Base-by-base conservation (phyloP, 2,329 filamentous ascomycete species). In the Cordyceps sp. region DNA sequence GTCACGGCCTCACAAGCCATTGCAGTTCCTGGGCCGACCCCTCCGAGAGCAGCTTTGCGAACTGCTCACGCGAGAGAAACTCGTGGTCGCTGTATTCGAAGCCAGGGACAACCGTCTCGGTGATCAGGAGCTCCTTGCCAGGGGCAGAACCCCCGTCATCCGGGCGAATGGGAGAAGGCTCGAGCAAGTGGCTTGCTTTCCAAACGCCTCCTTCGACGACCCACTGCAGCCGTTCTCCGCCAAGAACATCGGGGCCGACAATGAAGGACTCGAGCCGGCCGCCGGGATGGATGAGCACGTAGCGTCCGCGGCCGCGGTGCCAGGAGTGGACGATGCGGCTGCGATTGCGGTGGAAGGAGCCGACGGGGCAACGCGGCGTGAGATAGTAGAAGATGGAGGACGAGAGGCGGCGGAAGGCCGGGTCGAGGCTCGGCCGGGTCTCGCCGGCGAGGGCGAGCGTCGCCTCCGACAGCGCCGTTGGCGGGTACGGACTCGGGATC, bases 21-120 rank as follows among this genome's bases (percentile, higher is more conserved):
- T 45, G 45, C 42, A 78, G 43, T 42, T 66, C 58, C 36, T 53
- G 45, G 2, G 57, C 59, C 41, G 65, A 58, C 19, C 68, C 59
- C 16, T 59, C 44, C 0, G 61, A 60, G 2, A 80, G 48, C 20
- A 79, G 40, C n/a, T 62, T 52, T 26, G 51, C 45, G 39, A 78
- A 55, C 10, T 55, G 55, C 29, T 66, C 57, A 12, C 46, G 47
- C 5, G 56, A 60, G 42, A 82, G 57, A 42, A 81, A 81, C 45
- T 78, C 71, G 47, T 80, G 73, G 47, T 80, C 73, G 35, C 57
- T 59, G 41, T 61, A 78, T 44, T 78, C 73, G 43, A 80, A 80
- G 0, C 75, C 76, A 1, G 75, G 74, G 7, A 78, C 61, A 2
- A 78, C 73, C 0, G 71, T 77, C 57, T 81, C 73, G 30, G 66